Evolutionary conservation across 164 flowering plant genomes (phyloP).

Genomic region (Tinospora cordifolia): DNA sequence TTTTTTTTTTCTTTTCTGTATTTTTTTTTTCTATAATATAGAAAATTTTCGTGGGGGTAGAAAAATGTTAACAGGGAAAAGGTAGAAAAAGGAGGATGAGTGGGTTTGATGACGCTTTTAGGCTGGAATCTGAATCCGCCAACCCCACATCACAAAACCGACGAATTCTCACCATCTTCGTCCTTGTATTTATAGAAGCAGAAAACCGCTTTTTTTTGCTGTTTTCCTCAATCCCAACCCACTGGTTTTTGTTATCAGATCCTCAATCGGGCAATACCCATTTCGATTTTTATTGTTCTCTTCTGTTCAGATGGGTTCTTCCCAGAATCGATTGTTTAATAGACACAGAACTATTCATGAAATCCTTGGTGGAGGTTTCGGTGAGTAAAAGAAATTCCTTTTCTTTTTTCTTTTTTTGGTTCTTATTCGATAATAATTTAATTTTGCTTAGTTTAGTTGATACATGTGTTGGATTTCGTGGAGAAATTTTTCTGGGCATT

Average conservation of each 20-base stretch:
- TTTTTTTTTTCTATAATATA: too few relatives aligned
- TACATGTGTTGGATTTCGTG: background rate
- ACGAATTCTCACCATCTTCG: background rate
- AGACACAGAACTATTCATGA: constrained; percentile 64
- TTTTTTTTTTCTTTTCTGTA: too few relatives aligned
- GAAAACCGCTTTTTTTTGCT: constrained; percentile 5
- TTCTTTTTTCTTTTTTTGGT: background rate
- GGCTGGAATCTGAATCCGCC: constrained; percentile 41
- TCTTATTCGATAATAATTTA: background rate
- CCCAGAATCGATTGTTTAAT: constrained; percentile 53
- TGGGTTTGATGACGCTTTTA: constrained; percentile 36
- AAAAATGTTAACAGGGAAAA: background rate
- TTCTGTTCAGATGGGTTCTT: constrained; percentile 42
- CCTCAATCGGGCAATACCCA: constrained; percentile 1
- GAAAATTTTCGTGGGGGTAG: too few relatives aligned
- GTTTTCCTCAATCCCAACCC: background rate
- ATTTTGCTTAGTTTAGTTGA: background rate
- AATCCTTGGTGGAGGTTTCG: constrained; percentile 73
- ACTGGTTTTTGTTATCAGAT: background rate
- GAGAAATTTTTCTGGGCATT: background rate
- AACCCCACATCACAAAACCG: constrained; percentile 16
- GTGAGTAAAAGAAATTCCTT: constrained; percentile 26
- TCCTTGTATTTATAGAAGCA: background rate
- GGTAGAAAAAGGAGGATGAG: constrained; percentile 11
- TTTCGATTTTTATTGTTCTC: constrained; percentile 1